Base-by-base conservation (phyloP, 2,329 filamentous ascomycete species). In the Cercospora berteroae region DNA sequence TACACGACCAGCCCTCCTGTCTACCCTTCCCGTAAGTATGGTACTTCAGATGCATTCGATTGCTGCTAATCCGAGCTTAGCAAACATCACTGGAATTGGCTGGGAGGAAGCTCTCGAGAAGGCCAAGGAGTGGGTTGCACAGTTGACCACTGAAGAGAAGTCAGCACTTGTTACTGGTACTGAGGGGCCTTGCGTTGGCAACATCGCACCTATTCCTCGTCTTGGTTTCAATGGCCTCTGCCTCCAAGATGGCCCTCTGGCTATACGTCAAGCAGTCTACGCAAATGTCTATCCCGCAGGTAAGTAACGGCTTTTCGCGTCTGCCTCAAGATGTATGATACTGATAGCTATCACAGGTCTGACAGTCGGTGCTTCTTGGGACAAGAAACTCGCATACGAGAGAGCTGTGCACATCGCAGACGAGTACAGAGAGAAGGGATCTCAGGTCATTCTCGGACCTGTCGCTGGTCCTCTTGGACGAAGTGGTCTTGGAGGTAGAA, bases 201-300 rank as follows among this genome's bases (percentile, higher is more conserved):
- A 68, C 61, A 71, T 69, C 18, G 33, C 74, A 75, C 31, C 78
- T 7, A 75, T 82, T 20, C 67, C 74, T 12, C 72, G 79, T 7
- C 73, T 82, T 10, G 77, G 78, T 27, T 81, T 80, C 70, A 76
- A 71, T 12, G 79, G 79, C 13, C 72, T 71, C 18, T 71, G 71
- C 52, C 56, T 82, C 2, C 76, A 79, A 18, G 80, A 82, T 67
- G 80, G 93, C 0, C 93, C 93, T 0, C 80, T 95, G 5, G 93
- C 93, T 0, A 84, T 96, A 61, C 77, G 7, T 75, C 78, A 33
- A 74, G 77, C 56, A 73, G 77, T 39, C 72, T 81, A 63, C 73
- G 77, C 23, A 73, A 75, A 70, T 27, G 77, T 20, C 78, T 79
- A 68, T 73, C 79, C 81, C 5, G 77, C 78, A n/a, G 36, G 13